Percentiles rank a stretch among this genome's conserved stretches.
phyloP scores from a whole-genome alignment of 2,329 filamentous ascomycete species.

The Cladosporium oxysporum region DNA sequence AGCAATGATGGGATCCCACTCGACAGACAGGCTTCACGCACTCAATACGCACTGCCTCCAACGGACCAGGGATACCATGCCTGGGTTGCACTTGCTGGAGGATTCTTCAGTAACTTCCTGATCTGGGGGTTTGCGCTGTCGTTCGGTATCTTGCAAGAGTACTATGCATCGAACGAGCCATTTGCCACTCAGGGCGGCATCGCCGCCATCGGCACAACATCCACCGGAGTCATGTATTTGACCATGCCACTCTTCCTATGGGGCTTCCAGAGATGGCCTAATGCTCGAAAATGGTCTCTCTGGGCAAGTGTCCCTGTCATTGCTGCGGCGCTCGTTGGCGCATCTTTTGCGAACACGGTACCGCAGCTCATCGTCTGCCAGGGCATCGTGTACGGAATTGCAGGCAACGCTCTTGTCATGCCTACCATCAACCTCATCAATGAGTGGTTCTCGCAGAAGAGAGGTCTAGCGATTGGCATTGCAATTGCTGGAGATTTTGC shows the following conservation, averaged over 20 bases:
- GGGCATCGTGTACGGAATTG: slow-evolving; percentile 42
- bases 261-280: slow-evolving; percentile 40
- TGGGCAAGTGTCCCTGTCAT: slow-evolving; percentile 40
- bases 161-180: slow-evolving; percentile 23
- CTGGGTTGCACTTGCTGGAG: slow-evolving; percentile 51
- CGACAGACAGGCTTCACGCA: slow-evolving; percentile 1
- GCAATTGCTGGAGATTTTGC: slow-evolving; percentile 48
- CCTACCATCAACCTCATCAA: slow-evolving; percentile 52
- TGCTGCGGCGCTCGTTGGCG: slow-evolving; percentile 37
- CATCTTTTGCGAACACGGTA: slow-evolving; percentile 38
- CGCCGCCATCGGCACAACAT: slow-evolving; percentile 46
- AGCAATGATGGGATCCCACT: slow-evolving; percentile 8
- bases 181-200: slow-evolving; percentile 35
- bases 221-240: slow-evolving; percentile 46
- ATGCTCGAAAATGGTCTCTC: slow-evolving; percentile 37
- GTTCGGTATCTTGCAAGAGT: slow-evolving; percentile 28
- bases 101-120: slow-evolving; percentile 31
- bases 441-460: slow-evolving; percentile 49
- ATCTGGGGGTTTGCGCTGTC: slow-evolving; percentile 23
- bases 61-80: slow-evolving; percentile 41
- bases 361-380: slow-evolving; percentile 42
- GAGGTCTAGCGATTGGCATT: slow-evolving; percentile 47
- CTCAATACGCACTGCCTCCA: slow-evolving; percentile 30
- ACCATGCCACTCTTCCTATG: slow-evolving; percentile 43
- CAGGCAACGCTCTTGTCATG: slow-evolving; percentile 53